Conservation (phyloP, 1,139 yeast species). For the Geotrichum klebahnii region DNA sequence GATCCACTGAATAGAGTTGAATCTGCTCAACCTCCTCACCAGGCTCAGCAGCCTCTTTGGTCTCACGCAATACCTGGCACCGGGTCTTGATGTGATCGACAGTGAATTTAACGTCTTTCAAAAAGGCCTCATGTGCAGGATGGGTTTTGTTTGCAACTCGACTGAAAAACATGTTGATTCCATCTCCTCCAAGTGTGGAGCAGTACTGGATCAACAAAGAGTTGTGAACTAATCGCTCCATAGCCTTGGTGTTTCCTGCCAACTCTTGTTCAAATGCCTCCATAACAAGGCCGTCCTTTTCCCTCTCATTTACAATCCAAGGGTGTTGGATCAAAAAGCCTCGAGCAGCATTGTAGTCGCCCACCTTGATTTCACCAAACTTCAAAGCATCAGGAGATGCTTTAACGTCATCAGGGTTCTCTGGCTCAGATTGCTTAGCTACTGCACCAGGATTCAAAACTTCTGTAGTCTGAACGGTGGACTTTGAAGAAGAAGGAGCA, state of each 20-base stretch:
- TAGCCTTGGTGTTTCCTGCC: constrained; percentile 53
- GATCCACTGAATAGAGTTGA: constrained; percentile 85
- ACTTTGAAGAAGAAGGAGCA: constrained; percentile 22
- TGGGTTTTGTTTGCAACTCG: constrained; percentile 53
- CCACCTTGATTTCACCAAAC: constrained; percentile 56
- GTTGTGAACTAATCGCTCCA: constrained; percentile 66
- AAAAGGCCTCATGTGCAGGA: constrained; percentile 63
- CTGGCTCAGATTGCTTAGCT: constrained; percentile 22
- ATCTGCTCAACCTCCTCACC: constrained; percentile 70
- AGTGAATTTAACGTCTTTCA: constrained; percentile 68
- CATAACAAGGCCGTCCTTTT: constrained; percentile 91
- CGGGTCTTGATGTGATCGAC: constrained; percentile 67
- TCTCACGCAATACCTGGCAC: constrained; percentile 61
- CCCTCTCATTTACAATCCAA: constrained; percentile 70
- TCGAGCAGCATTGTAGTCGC: constrained; percentile 50
- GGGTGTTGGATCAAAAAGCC: constrained; percentile 57
- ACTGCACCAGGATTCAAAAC: constrained; percentile 38
- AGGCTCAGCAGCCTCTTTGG: constrained; percentile 41
- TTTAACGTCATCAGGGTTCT: constrained; percentile 45
- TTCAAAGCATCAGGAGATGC: constrained; percentile 59
- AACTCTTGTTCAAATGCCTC: constrained; percentile 83
- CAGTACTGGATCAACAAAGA: constrained; percentile 77
- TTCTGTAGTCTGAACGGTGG: constrained; percentile 36
- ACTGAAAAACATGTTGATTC: constrained; percentile 65
- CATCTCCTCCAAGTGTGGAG: constrained; percentile 54